Evolutionary conservation across 2,329 filamentous ascomycete genomes (phyloP), one percentile per base, ranked within the genome.

Genomic region (Podosphaera fusca): DNA sequence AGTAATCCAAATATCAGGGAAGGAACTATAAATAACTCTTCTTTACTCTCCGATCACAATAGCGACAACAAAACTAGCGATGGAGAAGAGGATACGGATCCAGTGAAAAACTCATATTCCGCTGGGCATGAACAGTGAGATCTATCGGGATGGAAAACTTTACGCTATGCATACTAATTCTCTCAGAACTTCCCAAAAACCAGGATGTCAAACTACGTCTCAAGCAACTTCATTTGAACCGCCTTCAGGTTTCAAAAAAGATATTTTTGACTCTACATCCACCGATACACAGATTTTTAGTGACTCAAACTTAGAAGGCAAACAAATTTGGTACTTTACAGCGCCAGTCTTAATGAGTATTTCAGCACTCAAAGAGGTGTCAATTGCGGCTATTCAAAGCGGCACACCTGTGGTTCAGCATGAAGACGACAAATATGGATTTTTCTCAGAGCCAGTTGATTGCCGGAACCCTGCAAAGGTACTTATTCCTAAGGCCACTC

Each of bases 311-410:
- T 67, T 82, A 6, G 71, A 79, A 57, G 82, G 81, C 60, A 87
- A 87, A 71, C 81, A 88, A 66, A 73, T 88, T 59, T 89, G 84
- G 85, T 85, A 87, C 67, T 86, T 89, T 63, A 85, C 82, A 8
- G 81, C 82, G 2, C 85, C 85, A 1, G 76, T 80, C 4, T 79
- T 78, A 9, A 71, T 87, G 2, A 79, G 84, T n/a, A 75, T 88
- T 58, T 79, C 77, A 9, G 74, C 82, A 1, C 70, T 88, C 52
- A 77, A 80, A 65, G 75, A 81, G 61, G 71, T 87, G 59, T 75
- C 81, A 42, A 75, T 86, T 47, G 74, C 75, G 63, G 75, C 79
- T 58, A 73, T 76, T 56, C 70, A 74, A 59, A 70, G 73, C 1
- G 74, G 74, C 30, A 72, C 76, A 40, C 63, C 75, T 3, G 69